A percentile compares a stretch with the other conserved stretches of the same genome.
Evolutionary conservation across 306 rosid species (phyloP).

Genomic region (Arachis stenosperma): DNA sequence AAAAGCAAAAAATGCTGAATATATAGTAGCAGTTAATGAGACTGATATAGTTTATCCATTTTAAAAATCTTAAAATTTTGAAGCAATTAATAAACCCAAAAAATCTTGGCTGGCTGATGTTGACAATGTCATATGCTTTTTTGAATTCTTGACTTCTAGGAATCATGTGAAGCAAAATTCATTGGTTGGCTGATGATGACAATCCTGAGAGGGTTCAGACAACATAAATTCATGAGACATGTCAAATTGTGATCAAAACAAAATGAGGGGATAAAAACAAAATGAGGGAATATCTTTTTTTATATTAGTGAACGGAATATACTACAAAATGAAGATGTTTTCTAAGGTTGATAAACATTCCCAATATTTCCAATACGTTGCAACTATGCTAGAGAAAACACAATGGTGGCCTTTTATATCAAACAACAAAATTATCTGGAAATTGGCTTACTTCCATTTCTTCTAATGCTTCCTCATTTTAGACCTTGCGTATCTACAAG

Average conservation of each 20-base stretch:
- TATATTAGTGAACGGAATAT: too few relatives aligned
- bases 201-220: slow-evolving; percentile 39
- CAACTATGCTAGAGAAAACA: too few relatives aligned
- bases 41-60: neutral
- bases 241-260: too few relatives aligned
- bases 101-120: slow-evolving; percentile 40
- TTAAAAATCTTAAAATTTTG: slow-evolving; percentile 16
- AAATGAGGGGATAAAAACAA: too few relatives aligned
- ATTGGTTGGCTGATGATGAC: slow-evolving; percentile 48
- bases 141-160: slow-evolving; percentile 21
- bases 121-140: slow-evolving; percentile 34
- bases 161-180: slow-evolving; percentile 20
- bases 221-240: neutral
- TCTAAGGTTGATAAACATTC: too few relatives aligned
- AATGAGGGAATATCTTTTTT: too few relatives aligned
- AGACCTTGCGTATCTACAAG: slow-evolving; percentile 84
- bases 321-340: too few relatives aligned
- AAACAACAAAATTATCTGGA: too few relatives aligned
- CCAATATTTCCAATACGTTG: too few relatives aligned
- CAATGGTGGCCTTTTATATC: too few relatives aligned
- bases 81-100: slow-evolving; percentile 27
- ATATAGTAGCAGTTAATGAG: too few relatives aligned
- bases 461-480: slow-evolving; percentile 84
- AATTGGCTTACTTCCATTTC: slow-evolving; percentile 30
- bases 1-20: too few relatives aligned